Base-by-base conservation (phyloP, 1,139 yeast genomes). In the Yamadazyma atlantica region DNA sequence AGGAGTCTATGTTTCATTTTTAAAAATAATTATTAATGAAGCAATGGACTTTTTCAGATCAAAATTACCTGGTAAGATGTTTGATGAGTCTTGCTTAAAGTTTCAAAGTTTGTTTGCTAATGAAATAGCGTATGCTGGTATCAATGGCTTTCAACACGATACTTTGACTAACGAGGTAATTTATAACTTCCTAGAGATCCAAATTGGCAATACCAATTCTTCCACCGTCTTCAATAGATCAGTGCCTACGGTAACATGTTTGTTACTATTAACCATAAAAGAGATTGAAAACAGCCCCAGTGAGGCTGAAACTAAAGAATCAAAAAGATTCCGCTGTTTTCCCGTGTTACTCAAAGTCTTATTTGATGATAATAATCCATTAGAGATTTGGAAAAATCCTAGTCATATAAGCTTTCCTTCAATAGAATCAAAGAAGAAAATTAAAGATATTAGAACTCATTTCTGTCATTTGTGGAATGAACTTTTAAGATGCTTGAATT, bases 331-430 rank as follows among this genome's bases (percentile, higher is more conserved):
- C 4, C 14, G 35, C 14, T 18, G 38, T 4, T 50, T 57, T 32
- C 45, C 50, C 3, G 39, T 48, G 11, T 37, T 60, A 7, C 39
- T 64, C 11, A 46, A 43, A 24, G 18, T 44, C 5, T 32, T 49
- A 9, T 37, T 53, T 17, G 49, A 48, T 25, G 55, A 51, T 11
- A 53, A 49, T 4, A 31, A 39, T 5, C 42, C 46, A 2, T 26
- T 63, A n/a, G 62, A 59, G 32, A 43, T 66, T 5, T 70, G 74
- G 75, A 59, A 57, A 34, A 66, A 64, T 41, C 76, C 74, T 1
- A 55, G 58, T 13, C 50, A 48, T 19, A 53, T 69, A 2, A 41
- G 36, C 3, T 51, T 60, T 32, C 47, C 49, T 16, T 52, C 41
- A 2, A 38, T 46, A 29, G 49, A 50, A 19, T 39, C 54, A 17